Percentiles rank a stretch among this genome's conserved stretches.
Conservation (phyloP, 495 filamentous ascomycete species). For the Pyrenula massariospora region DNA sequence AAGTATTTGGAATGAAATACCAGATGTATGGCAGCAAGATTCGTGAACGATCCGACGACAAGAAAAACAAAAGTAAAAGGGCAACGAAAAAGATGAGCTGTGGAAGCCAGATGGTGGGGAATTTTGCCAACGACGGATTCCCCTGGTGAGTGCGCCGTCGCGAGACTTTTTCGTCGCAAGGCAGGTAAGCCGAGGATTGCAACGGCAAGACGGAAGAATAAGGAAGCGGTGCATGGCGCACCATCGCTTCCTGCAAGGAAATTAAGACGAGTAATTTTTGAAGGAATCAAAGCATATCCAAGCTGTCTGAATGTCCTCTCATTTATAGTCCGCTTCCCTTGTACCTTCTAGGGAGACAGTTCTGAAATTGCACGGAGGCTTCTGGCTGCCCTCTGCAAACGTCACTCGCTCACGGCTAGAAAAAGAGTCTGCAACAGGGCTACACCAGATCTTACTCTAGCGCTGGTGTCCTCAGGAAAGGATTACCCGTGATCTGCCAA, state of each 20-base stretch:
- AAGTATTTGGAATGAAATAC: no score
- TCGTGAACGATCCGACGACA: no score
- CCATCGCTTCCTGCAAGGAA: no score
- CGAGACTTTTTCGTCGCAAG: background rate
- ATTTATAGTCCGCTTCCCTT: conserved; percentile 28
- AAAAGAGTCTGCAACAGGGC: conserved; percentile 2
- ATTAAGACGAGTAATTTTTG: no score
- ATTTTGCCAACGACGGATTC: background rate
- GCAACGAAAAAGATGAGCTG: background rate
- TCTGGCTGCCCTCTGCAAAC: conserved; percentile 3
- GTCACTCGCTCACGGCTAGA: conserved; percentile 8
- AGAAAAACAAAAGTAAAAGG: no score
- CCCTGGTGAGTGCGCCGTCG: background rate
- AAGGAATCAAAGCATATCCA: background rate
- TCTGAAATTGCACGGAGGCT: conserved; percentile 29
- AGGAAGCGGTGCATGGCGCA: no score
- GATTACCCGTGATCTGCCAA: conserved; percentile 35
- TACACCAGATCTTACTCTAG: conserved; percentile 4
- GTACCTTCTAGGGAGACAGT: conserved; percentile 23
- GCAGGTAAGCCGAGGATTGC: background rate
- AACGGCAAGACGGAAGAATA: no score
- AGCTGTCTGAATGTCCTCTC: conserved; percentile 19
- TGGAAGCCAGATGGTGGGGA: background rate
- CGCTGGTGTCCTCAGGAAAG: conserved; percentile 2
- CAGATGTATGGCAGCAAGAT: no score